Base-by-base conservation (phyloP, 2,329 filamentous ascomycete genomes). In the Aspergillus carbonarius region DNA sequence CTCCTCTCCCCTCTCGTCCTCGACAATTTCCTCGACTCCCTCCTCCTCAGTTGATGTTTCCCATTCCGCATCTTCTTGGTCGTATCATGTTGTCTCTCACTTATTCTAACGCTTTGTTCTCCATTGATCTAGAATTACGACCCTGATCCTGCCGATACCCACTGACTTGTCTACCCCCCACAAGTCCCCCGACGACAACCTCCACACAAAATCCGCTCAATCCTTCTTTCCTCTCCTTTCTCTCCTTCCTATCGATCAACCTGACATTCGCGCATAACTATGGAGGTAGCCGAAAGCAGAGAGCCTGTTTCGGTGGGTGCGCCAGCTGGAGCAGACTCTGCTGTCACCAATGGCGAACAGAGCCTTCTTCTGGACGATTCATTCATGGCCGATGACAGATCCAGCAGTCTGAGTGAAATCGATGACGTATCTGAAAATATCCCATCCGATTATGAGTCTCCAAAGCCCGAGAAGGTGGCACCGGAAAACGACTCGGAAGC, bases 391-490 rank as follows among this genome's bases (percentile, higher is more conserved):
- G 90, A 89, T 73, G 88, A 87, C 72, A 82, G 90, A 54, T 97
- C 93, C 39, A 98, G 93, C 76, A 95, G 92, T 69, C 82, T 98
- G 67, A 97, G 92, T 78, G 93, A 97, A 68, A 90, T 96, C 57
- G 92, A 93, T 70, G 91, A 96, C 69, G 88, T 91, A 62, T 83
- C 81, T 44, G 88, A 91, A 53, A 86, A 90, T 63, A 88, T 83
- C 50, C 77, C 77, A 3, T 77, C 77, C 12, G 79, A 89, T 54
- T 84, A 84, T 60, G 82, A 76, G 68, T 75, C 72, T 58, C 77
- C 70, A 55, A 75, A 65, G 66, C 81, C 81, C 8, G 80, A 83
- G 65, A 85, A 80, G 66, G 79, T 83, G 62, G 80, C 85, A 59
- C 85, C 86, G 32, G 85, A 88, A 54, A 82, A 83, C 56, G 87